A percentile compares a stretch with the other conserved stretches of the same genome.
phyloP scores from a whole-genome alignment of 2,329 filamentous ascomycete genomes.

The Huntiella savannae region DNA sequence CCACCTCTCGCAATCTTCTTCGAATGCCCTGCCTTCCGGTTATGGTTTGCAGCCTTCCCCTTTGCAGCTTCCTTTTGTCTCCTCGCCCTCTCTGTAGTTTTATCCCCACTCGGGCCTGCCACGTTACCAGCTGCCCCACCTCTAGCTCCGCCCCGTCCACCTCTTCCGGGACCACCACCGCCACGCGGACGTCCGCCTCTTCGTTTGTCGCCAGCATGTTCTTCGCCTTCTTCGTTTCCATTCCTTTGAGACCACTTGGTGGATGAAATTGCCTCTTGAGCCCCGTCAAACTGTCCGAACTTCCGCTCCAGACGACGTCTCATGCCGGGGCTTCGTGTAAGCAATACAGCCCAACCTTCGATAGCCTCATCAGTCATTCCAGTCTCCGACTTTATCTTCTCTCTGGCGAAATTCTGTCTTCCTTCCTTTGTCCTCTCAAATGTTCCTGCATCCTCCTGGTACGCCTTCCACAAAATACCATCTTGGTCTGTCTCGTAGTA shows the following conservation, averaged over 20 bases:
- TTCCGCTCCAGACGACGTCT: slow-evolving; percentile 51
- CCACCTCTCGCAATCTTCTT: slow-evolving; percentile 16
- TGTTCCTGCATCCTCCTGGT: slow-evolving; percentile 39
- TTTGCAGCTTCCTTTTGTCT: slow-evolving; percentile 14
- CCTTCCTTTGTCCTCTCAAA: slow-evolving; percentile 51
- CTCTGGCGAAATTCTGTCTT: slow-evolving; percentile 33
- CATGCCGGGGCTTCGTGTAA: slow-evolving; percentile 51
- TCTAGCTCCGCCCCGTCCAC: neutral
- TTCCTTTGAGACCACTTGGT: slow-evolving; percentile 37
- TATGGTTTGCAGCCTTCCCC: neutral
- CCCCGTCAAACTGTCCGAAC: slow-evolving; percentile 44
- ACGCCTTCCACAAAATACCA: slow-evolving; percentile 50
- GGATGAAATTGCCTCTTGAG: slow-evolving; percentile 43
- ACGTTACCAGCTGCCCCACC: neutral
- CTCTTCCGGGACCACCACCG: neutral
- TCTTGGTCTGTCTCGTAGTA: slow-evolving; percentile 45
- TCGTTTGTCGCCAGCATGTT: neutral
- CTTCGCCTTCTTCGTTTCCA: slow-evolving; percentile 1
- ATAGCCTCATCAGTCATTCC: slow-evolving; percentile 86
- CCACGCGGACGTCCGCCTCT: neutral
- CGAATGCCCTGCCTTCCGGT: neutral
- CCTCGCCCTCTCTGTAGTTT: slow-evolving; percentile 9
- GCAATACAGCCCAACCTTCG: slow-evolving; percentile 85
- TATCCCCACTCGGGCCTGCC: neutral
- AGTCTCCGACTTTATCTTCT: slow-evolving; percentile 51